phyloP scores from a whole-genome alignment of 768 basidiomycete species.

The Phlegmacium glaucopus region DNA sequence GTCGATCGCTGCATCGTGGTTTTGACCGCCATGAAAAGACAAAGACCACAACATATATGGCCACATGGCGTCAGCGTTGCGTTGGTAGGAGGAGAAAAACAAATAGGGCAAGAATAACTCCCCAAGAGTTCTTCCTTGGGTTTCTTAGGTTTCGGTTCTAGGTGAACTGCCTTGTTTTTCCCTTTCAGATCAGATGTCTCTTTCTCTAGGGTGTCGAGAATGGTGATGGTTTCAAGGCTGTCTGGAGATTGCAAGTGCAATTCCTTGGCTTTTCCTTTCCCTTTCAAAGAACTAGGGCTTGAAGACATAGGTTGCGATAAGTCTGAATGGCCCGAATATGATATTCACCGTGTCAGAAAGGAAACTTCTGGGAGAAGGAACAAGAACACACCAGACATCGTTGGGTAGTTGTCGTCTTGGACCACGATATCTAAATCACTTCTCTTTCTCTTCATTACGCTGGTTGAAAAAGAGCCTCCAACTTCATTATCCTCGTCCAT shows the following conservation, averaged over 20 bases:
- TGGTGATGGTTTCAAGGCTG: conserved; percentile 10
- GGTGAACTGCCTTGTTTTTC: conserved; percentile 2
- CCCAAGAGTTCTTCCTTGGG: conserved; percentile 40
- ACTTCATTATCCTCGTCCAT: neutral
- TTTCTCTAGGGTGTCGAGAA: conserved; percentile 9
- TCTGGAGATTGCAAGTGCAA: conserved; percentile 3
- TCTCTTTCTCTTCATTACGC: conserved; percentile 6
- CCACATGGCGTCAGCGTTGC: conserved; percentile 80
- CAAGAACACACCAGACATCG: neutral
- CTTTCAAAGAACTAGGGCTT: conserved; percentile 3
- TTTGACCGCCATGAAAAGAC: conserved; percentile 71
- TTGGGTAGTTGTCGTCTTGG: conserved; percentile 3
- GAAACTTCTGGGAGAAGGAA: neutral
- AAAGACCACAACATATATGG: conserved; percentile 73
- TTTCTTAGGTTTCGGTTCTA: conserved; percentile 11
- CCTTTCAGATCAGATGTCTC: neutral
- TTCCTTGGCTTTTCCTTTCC: conserved; percentile 15
- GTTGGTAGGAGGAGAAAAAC: conserved; percentile 71
- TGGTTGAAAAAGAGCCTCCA: neutral
- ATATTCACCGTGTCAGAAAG: no score
- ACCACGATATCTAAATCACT: conserved; percentile 4
- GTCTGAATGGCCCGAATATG: no score
- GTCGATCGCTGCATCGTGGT: conserved; percentile 51
- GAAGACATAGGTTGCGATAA: neutral
- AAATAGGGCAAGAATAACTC: conserved; percentile 76